A percentile compares a stretch with the other conserved stretches of the same genome.
These are phyloP conservation scores for Pythium apleroticum DNA, from an alignment of 352 stramenopile species.

Conservation along the genomic window DNA sequence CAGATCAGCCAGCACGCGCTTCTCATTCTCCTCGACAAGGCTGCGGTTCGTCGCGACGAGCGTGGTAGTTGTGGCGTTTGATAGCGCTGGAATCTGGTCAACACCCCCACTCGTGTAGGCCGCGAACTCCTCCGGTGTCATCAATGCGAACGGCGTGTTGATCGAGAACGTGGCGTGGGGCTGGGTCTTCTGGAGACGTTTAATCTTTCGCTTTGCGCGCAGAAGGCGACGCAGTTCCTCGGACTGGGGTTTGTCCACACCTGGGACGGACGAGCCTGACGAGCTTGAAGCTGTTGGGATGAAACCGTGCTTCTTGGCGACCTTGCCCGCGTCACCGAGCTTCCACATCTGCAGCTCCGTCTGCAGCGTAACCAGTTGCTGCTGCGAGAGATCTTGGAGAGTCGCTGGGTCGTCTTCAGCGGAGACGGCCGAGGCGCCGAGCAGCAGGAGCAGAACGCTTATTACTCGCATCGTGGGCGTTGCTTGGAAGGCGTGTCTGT, in stretches of 20 bases:
- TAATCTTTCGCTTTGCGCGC: background rate
- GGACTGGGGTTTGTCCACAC: background rate
- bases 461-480: background rate
- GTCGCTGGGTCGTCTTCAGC: background rate
- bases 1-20: background rate
- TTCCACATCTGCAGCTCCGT: slow-evolving; percentile 2
- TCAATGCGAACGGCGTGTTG: slow-evolving; percentile 13
- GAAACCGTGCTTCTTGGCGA: background rate
- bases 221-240: slow-evolving; percentile 8
- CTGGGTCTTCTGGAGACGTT: slow-evolving; percentile 3
- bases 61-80: too few relatives aligned
- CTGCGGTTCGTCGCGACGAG: background rate
- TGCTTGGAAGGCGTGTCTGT: too few relatives aligned
- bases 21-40: background rate
- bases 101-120: background rate
- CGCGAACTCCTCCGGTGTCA: slow-evolving; percentile 14
- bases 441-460: background rate
- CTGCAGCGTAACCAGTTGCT: background rate
- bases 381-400: background rate
- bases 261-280: background rate
- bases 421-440: background rate
- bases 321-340: background rate
- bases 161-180: slow-evolving; percentile 15
- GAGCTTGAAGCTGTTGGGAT: background rate
- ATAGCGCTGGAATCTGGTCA: background rate